These are phyloP conservation scores for Inonotus hispidus DNA, from an alignment of 1,284 basidiomycete species.

Conservation along the genomic window DNA sequence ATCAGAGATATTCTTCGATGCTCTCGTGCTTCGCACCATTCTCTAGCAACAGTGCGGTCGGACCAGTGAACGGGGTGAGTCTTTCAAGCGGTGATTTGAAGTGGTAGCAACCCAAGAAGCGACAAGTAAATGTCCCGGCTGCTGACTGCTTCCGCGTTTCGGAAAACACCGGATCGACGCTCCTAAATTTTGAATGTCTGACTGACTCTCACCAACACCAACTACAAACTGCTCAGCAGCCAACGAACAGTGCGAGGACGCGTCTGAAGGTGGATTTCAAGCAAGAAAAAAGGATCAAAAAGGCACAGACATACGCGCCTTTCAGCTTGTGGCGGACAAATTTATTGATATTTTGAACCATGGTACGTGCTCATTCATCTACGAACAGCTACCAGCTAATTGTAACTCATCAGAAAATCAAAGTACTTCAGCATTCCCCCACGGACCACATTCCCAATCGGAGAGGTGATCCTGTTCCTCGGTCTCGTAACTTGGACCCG, in stretches of 20 bases:
- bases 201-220: not conserved
- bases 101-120: not conserved
- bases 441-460: slow-evolving; percentile 66
- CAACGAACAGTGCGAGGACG: too few relatives aligned
- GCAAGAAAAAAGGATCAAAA: too few relatives aligned
- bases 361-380: not conserved
- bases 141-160: not conserved
- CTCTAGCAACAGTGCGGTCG: not conserved
- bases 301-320: too few relatives aligned
- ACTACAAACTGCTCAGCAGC: not conserved
- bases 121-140: not conserved
- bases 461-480: slow-evolving; percentile 80
- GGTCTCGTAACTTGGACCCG: slow-evolving; percentile 90
- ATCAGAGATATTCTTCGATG: not conserved
- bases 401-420: slow-evolving; percentile 68
- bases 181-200: not conserved
- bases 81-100: not conserved
- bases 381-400: not conserved
- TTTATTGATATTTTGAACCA: not conserved
- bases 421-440: slow-evolving; percentile 81
- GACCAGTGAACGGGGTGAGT: not conserved
- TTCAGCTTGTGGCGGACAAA: too few relatives aligned
- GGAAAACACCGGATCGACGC: not conserved
- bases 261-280: too few relatives aligned
- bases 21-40: not conserved